Evolutionary conservation across 129 eudicot genomes (phyloP).

Genomic region (Smallanthus sonchifolius): DNA sequence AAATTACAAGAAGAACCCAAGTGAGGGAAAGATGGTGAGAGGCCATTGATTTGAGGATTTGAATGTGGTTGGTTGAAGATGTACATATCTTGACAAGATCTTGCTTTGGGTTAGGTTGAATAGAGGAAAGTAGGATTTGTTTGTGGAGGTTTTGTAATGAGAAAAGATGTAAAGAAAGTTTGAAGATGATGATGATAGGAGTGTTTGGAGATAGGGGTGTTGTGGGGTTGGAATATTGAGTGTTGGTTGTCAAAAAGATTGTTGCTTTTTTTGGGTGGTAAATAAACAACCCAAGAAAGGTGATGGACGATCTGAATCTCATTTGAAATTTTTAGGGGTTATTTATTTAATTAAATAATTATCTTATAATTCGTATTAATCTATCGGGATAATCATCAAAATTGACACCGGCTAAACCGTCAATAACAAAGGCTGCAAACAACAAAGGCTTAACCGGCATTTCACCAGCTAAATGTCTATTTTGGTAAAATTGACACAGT

Average conservation of each 20-base stretch:
- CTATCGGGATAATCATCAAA: too few species aligned
- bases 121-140: slow-evolving; percentile 19
- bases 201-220: slow-evolving; percentile 16
- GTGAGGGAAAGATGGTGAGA: slow-evolving; percentile 29
- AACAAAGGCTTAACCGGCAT: too few species aligned
- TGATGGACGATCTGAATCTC: not conserved
- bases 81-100: slow-evolving; percentile 22
- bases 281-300: slow-evolving; percentile 6
- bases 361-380: not conserved
- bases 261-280: slow-evolving; percentile 29
- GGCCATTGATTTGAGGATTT: slow-evolving; percentile 43
- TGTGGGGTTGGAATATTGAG: slow-evolving; percentile 37
- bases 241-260: slow-evolving; percentile 30
- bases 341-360: not conserved
- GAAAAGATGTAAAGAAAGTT: slow-evolving; percentile 2
- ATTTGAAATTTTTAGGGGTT: not conserved
- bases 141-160: slow-evolving; percentile 20
- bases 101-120: slow-evolving; percentile 25
- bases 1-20: slow-evolving; percentile 43
- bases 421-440: too few species aligned
- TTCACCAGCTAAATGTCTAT: too few species aligned
- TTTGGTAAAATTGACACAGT: too few species aligned
- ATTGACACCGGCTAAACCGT: too few species aligned
- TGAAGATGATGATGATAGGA: slow-evolving; percentile 13
- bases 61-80: slow-evolving; percentile 25